phyloP scores from a whole-genome alignment of 345 rosid species.

The Anastatica hierochuntica region DNA sequence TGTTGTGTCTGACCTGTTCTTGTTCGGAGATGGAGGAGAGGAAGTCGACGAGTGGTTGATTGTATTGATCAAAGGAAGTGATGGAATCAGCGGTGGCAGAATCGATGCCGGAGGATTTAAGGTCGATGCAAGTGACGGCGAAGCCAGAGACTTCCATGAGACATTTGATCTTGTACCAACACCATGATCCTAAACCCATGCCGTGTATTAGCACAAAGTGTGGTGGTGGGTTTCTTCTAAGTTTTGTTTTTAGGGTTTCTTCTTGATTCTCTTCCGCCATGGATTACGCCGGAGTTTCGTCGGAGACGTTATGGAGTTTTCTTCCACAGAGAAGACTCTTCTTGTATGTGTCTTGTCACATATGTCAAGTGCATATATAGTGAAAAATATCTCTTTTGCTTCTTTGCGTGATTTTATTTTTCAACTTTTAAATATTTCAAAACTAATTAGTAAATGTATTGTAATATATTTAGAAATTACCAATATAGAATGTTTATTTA shows the following conservation, averaged over 20 bases:
- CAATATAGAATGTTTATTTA: neutral
- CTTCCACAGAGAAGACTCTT: neutral
- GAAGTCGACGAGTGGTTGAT: conserved; percentile 60
- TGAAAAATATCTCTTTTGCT: conserved; percentile 1
- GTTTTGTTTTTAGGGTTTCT: neutral
- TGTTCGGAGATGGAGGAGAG: conserved; percentile 44
- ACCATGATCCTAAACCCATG: conserved; percentile 73
- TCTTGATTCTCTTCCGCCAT: conserved; percentile 37
- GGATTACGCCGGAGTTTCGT: neutral
- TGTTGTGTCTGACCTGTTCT: conserved; percentile 64
- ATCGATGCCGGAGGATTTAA: conserved; percentile 58
- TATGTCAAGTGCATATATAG: conserved; percentile 17
- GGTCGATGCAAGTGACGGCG: conserved; percentile 72
- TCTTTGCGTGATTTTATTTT: neutral
- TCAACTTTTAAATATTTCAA: neutral
- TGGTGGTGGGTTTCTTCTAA: neutral
- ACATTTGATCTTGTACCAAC: conserved; percentile 80
- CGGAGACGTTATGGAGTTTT: conserved; percentile 2
- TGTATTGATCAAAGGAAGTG: conserved; percentile 57
- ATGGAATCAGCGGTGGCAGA: conserved; percentile 37
- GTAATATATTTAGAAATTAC: neutral
- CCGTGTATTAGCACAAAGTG: conserved; percentile 90
- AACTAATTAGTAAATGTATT: neutral
- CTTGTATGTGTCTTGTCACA: neutral
- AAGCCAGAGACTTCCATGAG: conserved; percentile 75